Evolutionary conservation across 768 basidiomycete species (phyloP), one percentile per base, ranked within the genome.

Genomic region (Boletus rufocinnamomeus): DNA sequence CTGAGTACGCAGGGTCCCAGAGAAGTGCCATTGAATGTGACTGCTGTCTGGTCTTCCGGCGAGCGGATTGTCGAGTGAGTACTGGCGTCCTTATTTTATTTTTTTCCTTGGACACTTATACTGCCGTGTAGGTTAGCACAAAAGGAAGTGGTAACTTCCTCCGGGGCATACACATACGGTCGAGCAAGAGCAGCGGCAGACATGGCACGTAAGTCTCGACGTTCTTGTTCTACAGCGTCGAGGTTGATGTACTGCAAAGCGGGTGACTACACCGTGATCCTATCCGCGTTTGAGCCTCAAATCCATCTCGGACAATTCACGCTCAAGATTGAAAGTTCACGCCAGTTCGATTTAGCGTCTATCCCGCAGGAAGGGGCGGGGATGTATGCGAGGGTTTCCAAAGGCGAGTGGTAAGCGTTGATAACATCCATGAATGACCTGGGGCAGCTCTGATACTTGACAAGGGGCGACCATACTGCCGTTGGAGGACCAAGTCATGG

Each of bases 321-420:
- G 1, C 71, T 97, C 27, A 79, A 78, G 25, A 73, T 93, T 3
- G 84, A 89, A 50, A 83, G 88, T 56, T 82, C 85, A 1, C 69
- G 71, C 57, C 79, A 82, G 1, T 80, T 95, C 52, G 83, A 86
- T 19, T 60, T 97, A 25, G 76, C 75, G 50, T 63, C 83, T 0
- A 88, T 97, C 25, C 84, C 87, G 0, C 84, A 87, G 57, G 96
- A 98, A 75, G 95, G 93, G 0, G 92, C 94, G 0, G 95, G 95
- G 0, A 92, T 97, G 93, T 96, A 88, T 69, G 75, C 74, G 23
- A 88, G 90, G 63, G 68, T 78, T 0, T 63, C 88, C 2, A 80
- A 76, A n/a, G 93, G 92, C 4, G 74, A 78, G 40, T 98, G 95
- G 95, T 91, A 60, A 52, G 83, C 70, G 19, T 1, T 9, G n/a